Conservation (phyloP, 768 basidiomycete genomes). For the Chiua virens region DNA sequence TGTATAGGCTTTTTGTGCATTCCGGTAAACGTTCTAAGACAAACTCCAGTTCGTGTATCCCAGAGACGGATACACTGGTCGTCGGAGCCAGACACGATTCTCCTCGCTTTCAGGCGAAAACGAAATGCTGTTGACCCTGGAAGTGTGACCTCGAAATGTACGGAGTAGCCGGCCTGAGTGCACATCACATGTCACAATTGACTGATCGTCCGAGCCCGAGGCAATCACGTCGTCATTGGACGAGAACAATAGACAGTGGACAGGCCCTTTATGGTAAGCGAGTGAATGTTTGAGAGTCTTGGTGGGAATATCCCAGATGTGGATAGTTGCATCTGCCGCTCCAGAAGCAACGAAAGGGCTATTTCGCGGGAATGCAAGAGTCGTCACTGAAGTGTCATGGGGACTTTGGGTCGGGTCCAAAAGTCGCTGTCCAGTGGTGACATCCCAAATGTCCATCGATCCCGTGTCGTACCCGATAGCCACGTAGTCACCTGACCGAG, state of each 20-base stretch:
- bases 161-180: slow-evolving; percentile 6
- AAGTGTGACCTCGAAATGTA: slow-evolving; percentile 16
- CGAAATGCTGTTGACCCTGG: slow-evolving; percentile 17
- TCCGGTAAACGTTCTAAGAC: slow-evolving; percentile 11
- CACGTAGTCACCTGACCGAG: slow-evolving; percentile 12
- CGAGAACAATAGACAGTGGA: slow-evolving; percentile 24
- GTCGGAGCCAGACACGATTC: slow-evolving; percentile 21
- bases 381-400: slow-evolving; percentile 3
- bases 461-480: slow-evolving; percentile 15
- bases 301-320: slow-evolving; percentile 16
- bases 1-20: slow-evolving; percentile 15
- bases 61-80: slow-evolving; percentile 25
- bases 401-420: background rate
- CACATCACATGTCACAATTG: slow-evolving; percentile 13
- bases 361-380: slow-evolving; percentile 12
- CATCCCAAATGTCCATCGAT: slow-evolving; percentile 17
- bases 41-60: slow-evolving; percentile 20
- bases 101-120: slow-evolving; percentile 19
- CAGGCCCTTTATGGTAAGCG: slow-evolving; percentile 12
- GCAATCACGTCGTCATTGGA: slow-evolving; percentile 10
- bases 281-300: slow-evolving; percentile 6
- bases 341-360: slow-evolving; percentile 13
- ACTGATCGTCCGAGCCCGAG: slow-evolving; percentile 13
- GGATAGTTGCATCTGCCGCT: slow-evolving; percentile 10
- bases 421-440: slow-evolving; percentile 13